These are phyloP conservation scores for Colletotrichum sp. DNA, from an alignment of 2,329 filamentous ascomycete species.

Conservation along the genomic window DNA sequence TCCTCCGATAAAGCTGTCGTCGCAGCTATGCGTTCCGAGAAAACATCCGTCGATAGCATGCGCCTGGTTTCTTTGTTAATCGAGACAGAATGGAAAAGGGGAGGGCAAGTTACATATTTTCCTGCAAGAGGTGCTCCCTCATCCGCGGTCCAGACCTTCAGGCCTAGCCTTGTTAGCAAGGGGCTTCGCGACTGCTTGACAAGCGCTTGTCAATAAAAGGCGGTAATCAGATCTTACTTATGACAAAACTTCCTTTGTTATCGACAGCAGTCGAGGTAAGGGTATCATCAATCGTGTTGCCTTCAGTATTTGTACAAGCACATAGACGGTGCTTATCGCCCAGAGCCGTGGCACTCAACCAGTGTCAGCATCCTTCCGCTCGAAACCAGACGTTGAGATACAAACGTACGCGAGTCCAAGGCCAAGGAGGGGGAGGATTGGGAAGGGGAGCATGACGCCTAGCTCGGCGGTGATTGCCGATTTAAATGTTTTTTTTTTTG, in stretches of 20 bases:
- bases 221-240: accelerated
- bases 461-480: accelerated
- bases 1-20: background rate
- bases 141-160: background rate
- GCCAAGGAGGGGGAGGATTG: background rate
- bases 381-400: background rate
- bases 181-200: background rate
- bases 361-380: background rate
- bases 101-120: background rate
- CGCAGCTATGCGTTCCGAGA: background rate
- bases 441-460: background rate
- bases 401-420: background rate
- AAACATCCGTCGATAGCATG: background rate
- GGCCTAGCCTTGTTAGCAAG: background rate
- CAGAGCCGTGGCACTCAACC: background rate
- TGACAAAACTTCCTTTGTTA: background rate
- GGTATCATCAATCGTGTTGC: background rate
- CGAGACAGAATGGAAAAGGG: too few species aligned
- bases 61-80: background rate
- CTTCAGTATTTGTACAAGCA: background rate
- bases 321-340: background rate
- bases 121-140: background rate
- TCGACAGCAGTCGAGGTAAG: background rate
- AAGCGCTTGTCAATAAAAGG: background rate
- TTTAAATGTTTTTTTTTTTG: background rate